Conservation (phyloP, 1,284 basidiomycete genomes). For the Mycena citricolor region DNA sequence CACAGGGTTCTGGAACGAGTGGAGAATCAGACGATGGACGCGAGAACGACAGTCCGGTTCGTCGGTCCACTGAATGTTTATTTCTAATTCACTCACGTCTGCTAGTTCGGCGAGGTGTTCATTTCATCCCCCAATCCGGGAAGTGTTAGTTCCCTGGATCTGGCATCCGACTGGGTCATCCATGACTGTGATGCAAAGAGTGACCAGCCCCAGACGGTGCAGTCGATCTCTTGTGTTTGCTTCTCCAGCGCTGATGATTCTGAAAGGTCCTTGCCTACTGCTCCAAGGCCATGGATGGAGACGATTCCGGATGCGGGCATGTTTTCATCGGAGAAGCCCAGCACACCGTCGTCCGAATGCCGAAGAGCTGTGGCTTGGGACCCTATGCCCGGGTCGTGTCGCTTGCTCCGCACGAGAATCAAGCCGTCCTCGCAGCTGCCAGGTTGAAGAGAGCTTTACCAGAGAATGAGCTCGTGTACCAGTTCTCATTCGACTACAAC, state of each 20-base stretch:
- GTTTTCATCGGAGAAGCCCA: constrained; percentile 29
- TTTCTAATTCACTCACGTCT: background rate
- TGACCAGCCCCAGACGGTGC: constrained; percentile 13
- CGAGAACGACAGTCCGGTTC: constrained; percentile 12
- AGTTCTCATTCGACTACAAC: constrained; percentile 25
- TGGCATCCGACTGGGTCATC: constrained; percentile 15
- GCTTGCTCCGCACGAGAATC: constrained; percentile 22
- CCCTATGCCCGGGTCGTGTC: constrained; percentile 26
- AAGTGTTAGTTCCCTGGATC: constrained; percentile 15
- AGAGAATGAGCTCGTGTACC: constrained; percentile 20
- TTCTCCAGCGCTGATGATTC: no score
- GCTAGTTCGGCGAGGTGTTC: constrained; percentile 8
- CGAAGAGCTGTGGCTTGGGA: constrained; percentile 27
- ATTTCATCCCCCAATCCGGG: constrained; percentile 17
- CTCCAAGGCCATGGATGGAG: constrained; percentile 21
- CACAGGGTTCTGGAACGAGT: constrained; percentile 4
- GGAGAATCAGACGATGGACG: constrained; percentile 10
- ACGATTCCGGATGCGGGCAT: constrained; percentile 25
- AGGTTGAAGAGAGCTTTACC: constrained; percentile 15
- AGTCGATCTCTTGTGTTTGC: no score
- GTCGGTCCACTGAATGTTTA: background rate
- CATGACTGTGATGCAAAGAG: constrained; percentile 6
- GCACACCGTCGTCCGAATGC: constrained; percentile 29
- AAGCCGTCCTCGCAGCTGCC: constrained; percentile 13
- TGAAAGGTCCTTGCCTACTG: constrained; percentile 27